phyloP scores from a whole-genome alignment of 164 flowering plant genomes.

The Cinnamomum micranthum region DNA sequence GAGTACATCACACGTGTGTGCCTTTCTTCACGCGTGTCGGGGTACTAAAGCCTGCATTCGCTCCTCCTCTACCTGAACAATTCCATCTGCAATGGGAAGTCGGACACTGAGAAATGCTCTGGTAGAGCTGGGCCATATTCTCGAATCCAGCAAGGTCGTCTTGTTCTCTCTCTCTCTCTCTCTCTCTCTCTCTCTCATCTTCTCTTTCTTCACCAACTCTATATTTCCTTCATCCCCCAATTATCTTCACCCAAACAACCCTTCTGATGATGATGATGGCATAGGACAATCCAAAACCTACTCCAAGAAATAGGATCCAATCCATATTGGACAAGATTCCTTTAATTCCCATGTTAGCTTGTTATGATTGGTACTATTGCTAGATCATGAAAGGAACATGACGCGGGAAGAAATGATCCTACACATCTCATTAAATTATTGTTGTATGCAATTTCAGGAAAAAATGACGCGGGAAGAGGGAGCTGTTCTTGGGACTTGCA shows the following conservation, averaged over 20 bases:
- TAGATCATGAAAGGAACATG: too few relatives aligned
- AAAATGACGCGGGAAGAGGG: constrained; percentile 44
- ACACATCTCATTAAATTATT: neutral
- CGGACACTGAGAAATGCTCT: constrained; percentile 36
- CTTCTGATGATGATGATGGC: too few relatives aligned
- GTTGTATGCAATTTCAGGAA: constrained; percentile 22
- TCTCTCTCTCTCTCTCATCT: neutral
- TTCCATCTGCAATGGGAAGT: constrained; percentile 10
- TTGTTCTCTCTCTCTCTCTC: neutral
- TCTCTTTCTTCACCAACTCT: too few relatives aligned
- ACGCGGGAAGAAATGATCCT: neutral
- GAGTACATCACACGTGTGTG: too few relatives aligned
- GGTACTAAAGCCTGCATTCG: too few relatives aligned
- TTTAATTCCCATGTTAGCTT: neutral
- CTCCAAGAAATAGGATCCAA: too few relatives aligned
- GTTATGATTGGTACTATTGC: neutral
- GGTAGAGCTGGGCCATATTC: constrained; percentile 31
- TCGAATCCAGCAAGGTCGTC: constrained; percentile 41
- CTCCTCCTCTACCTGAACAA: too few relatives aligned
- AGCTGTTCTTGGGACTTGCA: constrained; percentile 28
- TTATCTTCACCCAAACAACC: neutral
- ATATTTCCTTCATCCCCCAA: neutral
- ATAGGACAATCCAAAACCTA: too few relatives aligned
- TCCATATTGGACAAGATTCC: neutral
- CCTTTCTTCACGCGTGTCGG: too few relatives aligned